Evolutionary conservation across 2,329 filamentous ascomycete genomes (phyloP).

Genomic region (Diaporthe ampelina): DNA sequence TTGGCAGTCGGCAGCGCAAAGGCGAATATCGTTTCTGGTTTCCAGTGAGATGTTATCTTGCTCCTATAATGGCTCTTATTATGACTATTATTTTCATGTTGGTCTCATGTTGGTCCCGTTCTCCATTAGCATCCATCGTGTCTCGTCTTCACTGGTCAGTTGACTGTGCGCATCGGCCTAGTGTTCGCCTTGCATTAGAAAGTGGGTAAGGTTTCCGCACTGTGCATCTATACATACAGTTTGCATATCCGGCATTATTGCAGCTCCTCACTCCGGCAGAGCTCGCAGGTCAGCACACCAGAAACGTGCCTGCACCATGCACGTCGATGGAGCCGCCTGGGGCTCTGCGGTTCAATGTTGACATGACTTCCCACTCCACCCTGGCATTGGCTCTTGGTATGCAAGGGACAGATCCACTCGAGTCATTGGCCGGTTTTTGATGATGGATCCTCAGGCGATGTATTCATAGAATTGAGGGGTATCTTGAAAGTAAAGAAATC

Average conservation of each 20-base stretch:
- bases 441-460: neutral
- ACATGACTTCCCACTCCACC: constrained; percentile 2
- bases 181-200: constrained; percentile 34
- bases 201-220: constrained; percentile 35
- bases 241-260: constrained; percentile 16
- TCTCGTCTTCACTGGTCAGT: constrained; percentile 34
- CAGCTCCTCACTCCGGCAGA: constrained; percentile 10
- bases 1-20: constrained; percentile 13
- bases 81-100: constrained; percentile 26
- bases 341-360: constrained; percentile 1
- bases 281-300: constrained; percentile 12
- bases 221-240: constrained; percentile 26
- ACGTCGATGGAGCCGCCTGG: neutral
- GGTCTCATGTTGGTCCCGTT: constrained; percentile 11
- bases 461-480: constrained; percentile 21
- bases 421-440: neutral
- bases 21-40: neutral
- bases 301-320: constrained; percentile 14
- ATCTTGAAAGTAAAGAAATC: constrained; percentile 19
- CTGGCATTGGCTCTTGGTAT: constrained; percentile 28
- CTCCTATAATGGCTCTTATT: constrained; percentile 26
- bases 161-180: constrained; percentile 13
- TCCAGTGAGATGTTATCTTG: constrained; percentile 10
- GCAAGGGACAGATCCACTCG: constrained; percentile 24
- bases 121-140: constrained; percentile 25